Conservation (phyloP, 2,329 filamentous ascomycete genomes). For the Cladosporium sp. region DNA sequence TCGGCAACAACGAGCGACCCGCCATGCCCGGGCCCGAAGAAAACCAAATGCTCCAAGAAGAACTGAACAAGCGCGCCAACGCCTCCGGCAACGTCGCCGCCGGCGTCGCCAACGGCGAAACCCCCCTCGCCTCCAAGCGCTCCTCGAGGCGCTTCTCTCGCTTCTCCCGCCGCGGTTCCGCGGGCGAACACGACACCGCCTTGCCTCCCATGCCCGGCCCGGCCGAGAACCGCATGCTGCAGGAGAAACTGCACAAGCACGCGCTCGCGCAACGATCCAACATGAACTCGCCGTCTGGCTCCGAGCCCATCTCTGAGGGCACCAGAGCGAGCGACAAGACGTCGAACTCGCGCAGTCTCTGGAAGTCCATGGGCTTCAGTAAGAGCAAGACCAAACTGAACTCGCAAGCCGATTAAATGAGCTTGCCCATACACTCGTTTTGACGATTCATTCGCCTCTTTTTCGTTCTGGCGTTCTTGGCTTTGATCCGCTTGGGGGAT, state of each 20-base stretch:
- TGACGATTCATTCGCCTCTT: no score
- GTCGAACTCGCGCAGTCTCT: not conserved
- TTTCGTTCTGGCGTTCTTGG: no score
- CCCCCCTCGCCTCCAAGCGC: constrained; percentile 1
- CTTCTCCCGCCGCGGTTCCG: constrained; percentile 6
- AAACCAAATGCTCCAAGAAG: constrained; percentile 10
- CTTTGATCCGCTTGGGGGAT: no score
- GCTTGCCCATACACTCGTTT: no score
- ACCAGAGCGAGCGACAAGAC: not conserved
- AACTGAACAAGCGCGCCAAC: constrained; percentile 8
- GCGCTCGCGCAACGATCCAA: constrained; percentile 3
- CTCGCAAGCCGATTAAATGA: no score
- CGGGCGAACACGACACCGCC: constrained; percentile 4
- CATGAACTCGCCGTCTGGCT: constrained; percentile 8
- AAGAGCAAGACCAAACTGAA: constrained; percentile 3
- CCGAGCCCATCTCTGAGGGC: not conserved
- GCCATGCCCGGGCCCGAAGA: constrained; percentile 9
- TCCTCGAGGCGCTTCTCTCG: not conserved
- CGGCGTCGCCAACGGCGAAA: not conserved
- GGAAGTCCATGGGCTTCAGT: constrained; percentile 8
- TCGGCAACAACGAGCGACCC: constrained; percentile 5
- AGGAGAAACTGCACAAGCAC: constrained; percentile 9
- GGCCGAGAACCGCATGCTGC: constrained; percentile 1
- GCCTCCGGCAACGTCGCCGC: constrained; percentile 7
- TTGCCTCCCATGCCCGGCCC: constrained; percentile 9